Conservation (phyloP, 345 rosid genomes). For the Brassica carinata region DNA sequence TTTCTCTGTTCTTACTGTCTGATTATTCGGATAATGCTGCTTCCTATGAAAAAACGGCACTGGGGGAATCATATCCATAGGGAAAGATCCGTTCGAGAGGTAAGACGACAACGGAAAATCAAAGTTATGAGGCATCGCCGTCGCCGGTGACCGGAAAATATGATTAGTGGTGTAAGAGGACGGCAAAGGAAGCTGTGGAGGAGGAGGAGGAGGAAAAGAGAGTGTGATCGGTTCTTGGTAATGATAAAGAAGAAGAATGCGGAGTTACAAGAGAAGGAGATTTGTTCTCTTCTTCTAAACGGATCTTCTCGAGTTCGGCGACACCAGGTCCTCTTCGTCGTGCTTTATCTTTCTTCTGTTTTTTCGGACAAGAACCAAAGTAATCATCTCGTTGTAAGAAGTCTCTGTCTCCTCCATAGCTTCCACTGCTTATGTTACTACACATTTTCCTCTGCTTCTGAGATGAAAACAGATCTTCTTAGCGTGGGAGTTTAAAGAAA, state of each 20-base stretch:
- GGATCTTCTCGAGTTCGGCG: constrained; percentile 72
- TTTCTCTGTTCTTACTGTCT: not conserved
- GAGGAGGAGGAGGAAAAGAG: constrained; percentile 19
- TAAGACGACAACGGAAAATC: constrained; percentile 31
- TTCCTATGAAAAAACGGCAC: constrained; percentile 45
- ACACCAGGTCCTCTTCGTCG: constrained; percentile 77
- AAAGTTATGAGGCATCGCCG: constrained; percentile 16
- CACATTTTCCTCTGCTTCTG: constrained; percentile 52
- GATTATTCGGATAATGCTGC: constrained; percentile 25
- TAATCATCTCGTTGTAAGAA: constrained; percentile 26
- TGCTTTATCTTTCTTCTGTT: constrained; percentile 42
- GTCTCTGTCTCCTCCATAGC: constrained; percentile 37
- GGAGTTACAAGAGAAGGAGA: constrained; percentile 2
- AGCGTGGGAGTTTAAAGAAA: constrained; percentile 46
- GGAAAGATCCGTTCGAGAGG: constrained; percentile 35
- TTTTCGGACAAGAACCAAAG: constrained; percentile 45
- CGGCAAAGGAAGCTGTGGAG: not conserved
- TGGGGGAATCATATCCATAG: constrained; percentile 39
- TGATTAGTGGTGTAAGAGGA: not conserved
- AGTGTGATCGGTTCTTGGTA: constrained; percentile 13
- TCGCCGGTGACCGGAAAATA: not conserved
- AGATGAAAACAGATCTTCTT: constrained; percentile 48
- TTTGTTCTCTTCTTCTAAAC: constrained; percentile 49
- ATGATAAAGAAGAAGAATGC: constrained; percentile 3
- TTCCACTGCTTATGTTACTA: constrained; percentile 49